Percentiles rank a stretch among this genome's conserved stretches.
phyloP scores from a whole-genome alignment of 2,329 filamentous ascomycete genomes.

The Dactylellina sp. region DNA sequence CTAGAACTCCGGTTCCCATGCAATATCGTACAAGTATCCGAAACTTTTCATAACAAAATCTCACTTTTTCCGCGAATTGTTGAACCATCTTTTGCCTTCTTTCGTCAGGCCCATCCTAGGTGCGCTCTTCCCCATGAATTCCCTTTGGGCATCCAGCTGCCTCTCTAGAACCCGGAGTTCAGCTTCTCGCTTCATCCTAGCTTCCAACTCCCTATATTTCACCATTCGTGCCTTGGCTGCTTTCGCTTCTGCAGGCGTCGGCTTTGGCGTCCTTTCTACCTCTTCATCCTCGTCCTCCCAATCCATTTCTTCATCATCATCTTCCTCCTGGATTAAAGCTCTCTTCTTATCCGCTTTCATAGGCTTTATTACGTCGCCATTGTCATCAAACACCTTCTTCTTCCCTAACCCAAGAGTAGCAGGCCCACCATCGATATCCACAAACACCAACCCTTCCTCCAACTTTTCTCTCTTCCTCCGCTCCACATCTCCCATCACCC shows the following conservation, averaged over 20 bases:
- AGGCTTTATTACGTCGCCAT: constrained; percentile 55
- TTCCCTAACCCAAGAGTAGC: constrained; percentile 45
- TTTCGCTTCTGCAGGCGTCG: constrained; percentile 68
- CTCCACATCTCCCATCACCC: constrained; percentile 72
- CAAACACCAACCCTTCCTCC: constrained; percentile 69
- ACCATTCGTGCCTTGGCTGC: constrained; percentile 68
- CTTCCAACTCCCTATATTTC: constrained; percentile 84
- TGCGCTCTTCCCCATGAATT: constrained; percentile 73
- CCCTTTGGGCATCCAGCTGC: constrained; percentile 66
- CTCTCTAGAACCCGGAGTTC: constrained; percentile 71
- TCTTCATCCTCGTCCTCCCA: constrained; percentile 63
- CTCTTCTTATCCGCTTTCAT: constrained; percentile 23
- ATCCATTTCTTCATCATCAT: constrained; percentile 63
- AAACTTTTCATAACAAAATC: neutral
- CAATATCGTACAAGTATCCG: constrained; percentile 36
- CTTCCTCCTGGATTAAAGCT: constrained; percentile 61
- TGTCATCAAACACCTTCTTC: constrained; percentile 63
- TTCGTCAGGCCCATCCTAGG: constrained; percentile 66
- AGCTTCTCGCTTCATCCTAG: constrained; percentile 79
- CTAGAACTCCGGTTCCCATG: constrained; percentile 37
- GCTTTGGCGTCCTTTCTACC: constrained; percentile 72
- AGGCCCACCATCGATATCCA: constrained; percentile 59
- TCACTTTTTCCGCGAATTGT: constrained; percentile 52
- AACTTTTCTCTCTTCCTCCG: constrained; percentile 71
- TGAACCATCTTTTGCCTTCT: constrained; percentile 58